These are phyloP conservation scores for Phellinidium pouzarii DNA, from an alignment of 1,284 basidiomycete genomes.

Conservation along the genomic window DNA sequence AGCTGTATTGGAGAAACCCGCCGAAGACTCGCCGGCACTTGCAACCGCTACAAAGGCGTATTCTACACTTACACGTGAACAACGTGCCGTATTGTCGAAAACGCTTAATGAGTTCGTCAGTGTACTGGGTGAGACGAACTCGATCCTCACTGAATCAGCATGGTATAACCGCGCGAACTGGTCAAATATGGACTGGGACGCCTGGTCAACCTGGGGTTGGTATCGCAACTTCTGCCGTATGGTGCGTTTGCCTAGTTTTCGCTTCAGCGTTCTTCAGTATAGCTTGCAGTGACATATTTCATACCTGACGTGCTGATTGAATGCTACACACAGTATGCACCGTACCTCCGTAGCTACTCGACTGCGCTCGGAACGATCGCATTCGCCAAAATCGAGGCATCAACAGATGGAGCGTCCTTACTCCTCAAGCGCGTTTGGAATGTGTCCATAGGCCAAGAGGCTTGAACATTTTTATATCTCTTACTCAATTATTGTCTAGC, in stretches of 20 bases:
- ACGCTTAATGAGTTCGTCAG: constrained; percentile 68
- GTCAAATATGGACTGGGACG: constrained; percentile 65
- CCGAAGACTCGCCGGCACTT: constrained; percentile 57
- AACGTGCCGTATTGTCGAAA: constrained; percentile 60
- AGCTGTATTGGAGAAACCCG: constrained; percentile 39
- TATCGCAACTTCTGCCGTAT: constrained; percentile 77
- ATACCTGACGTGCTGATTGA: background rate
- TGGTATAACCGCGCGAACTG: constrained; percentile 68
- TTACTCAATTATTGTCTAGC: background rate
- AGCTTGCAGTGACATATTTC: background rate
- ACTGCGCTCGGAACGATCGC: constrained; percentile 60
- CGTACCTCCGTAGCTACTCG: constrained; percentile 64
- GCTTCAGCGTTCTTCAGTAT: constrained; percentile 7
- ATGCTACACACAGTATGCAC: constrained; percentile 49
- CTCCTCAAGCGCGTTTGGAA: constrained; percentile 65
- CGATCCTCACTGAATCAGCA: constrained; percentile 44
- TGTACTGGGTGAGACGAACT: constrained; percentile 42
- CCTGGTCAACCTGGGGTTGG: constrained; percentile 85
- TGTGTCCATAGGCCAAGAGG: constrained; percentile 54
- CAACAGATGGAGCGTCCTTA: constrained; percentile 47
- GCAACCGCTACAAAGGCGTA: constrained; percentile 67
- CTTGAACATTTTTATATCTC: constrained; percentile 2
- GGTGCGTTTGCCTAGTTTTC: constrained; percentile 44
- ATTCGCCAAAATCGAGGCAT: constrained; percentile 51
- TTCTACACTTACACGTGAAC: constrained; percentile 62